Conservation (phyloP, 1,139 yeast species). For the Yamadazyma songkhlaensis region DNA sequence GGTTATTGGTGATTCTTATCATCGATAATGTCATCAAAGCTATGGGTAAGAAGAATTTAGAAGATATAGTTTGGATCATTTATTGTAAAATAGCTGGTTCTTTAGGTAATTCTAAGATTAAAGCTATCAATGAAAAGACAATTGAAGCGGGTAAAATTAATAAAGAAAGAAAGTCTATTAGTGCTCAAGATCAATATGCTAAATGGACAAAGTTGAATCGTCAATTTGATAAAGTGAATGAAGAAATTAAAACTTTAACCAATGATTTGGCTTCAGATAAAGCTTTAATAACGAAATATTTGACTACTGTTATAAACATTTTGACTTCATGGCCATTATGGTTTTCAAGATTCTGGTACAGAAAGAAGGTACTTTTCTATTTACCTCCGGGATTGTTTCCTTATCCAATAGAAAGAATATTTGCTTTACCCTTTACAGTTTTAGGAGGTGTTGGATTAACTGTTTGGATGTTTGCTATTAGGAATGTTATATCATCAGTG, state of each 20-base stretch:
- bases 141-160: slow-evolving; percentile 46
- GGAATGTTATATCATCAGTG: slow-evolving; percentile 28
- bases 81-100: slow-evolving; percentile 36
- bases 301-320: slow-evolving; percentile 25
- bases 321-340: slow-evolving; percentile 45
- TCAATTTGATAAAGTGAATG: slow-evolving; percentile 55
- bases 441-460: slow-evolving; percentile 54
- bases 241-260: slow-evolving; percentile 47
- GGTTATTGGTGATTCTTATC: slow-evolving; percentile 29
- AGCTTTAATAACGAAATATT: slow-evolving; percentile 31
- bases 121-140: slow-evolving; percentile 36
- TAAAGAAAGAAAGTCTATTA: slow-evolving; percentile 56
- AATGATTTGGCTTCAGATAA: slow-evolving; percentile 34
- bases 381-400: slow-evolving; percentile 63
- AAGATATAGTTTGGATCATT: slow-evolving; percentile 38
- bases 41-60: slow-evolving; percentile 35
- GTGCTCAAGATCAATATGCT: slow-evolving; percentile 94
- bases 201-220: slow-evolving; percentile 93
- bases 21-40: slow-evolving; percentile 27
- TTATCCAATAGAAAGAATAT: slow-evolving; percentile 48
- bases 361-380: slow-evolving; percentile 59
- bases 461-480: slow-evolving; percentile 46
- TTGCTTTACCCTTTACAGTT: slow-evolving; percentile 61
- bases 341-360: slow-evolving; percentile 51
- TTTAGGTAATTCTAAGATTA: slow-evolving; percentile 27